A percentile compares a stretch with the other conserved stretches of the same genome.
These are phyloP conservation scores for Taphrina deformans DNA, from an alignment of 1,139 yeast species.

Conservation along the genomic window DNA sequence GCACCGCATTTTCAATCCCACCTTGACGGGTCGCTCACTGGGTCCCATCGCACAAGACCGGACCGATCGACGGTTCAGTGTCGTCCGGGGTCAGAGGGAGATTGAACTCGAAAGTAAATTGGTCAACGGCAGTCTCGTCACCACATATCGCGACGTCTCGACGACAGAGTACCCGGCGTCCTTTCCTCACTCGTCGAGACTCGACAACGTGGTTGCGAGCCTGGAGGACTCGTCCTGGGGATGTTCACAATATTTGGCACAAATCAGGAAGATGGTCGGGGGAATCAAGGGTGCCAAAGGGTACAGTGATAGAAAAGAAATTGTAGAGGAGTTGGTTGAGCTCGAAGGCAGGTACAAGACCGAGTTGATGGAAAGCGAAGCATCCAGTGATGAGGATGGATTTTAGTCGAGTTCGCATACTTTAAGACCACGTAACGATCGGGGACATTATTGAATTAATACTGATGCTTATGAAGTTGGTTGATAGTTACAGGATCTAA, in stretches of 20 bases:
- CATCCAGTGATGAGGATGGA: slow-evolving; percentile 21
- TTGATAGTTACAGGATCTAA: too few species aligned
- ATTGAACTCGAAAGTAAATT: neutral
- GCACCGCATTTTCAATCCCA: slow-evolving; percentile 9
- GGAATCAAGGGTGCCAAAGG: slow-evolving; percentile 17
- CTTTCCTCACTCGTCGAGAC: neutral
- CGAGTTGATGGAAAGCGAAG: slow-evolving; percentile 11
- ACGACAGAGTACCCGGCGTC: slow-evolving; percentile 15
- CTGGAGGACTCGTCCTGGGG: slow-evolving; percentile 6
- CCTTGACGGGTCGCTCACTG: neutral
- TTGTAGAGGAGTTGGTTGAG: slow-evolving; percentile 11
- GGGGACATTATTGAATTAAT: neutral
- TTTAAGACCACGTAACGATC: too few species aligned
- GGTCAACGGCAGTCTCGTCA: slow-evolving; percentile 4
- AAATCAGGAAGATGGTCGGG: neutral
- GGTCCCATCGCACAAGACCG: neutral
- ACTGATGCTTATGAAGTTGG: neutral
- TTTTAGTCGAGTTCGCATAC: too few species aligned
- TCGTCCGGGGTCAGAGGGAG: neutral
- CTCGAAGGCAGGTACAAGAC: slow-evolving; percentile 13
- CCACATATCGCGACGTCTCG: neutral
- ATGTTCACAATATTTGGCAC: neutral
- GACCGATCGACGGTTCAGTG: neutral
- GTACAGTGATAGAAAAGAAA: slow-evolving; percentile 20
- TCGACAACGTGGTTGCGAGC: neutral